Evolutionary conservation across 768 basidiomycete genomes (phyloP), one percentile per base, ranked within the genome.

Genomic region (Pleurotus djamor): DNA sequence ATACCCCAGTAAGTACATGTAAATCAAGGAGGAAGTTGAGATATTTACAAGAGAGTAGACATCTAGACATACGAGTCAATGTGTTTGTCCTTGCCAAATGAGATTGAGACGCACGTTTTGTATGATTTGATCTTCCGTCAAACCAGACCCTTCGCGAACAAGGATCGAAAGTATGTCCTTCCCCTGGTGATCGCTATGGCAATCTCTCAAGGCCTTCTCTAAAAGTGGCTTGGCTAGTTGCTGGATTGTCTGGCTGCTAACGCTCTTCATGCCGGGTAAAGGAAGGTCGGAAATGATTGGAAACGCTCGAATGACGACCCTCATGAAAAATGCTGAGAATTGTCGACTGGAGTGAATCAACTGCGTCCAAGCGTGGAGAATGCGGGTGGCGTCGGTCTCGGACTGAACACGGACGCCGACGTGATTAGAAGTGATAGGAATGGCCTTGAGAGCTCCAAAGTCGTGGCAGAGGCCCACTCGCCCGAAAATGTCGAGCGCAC

Each of bases 391-490:
- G 14, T 71, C 69, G n/a, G 62, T 59, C 52, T 37, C 32, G 10
- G 36, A 12, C 34, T 28, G 8, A 4, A 52, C 14, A n/a, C 14
- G 9, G 9, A 48, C 47, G 10, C 34, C 10, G 7, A 35, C 35
- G 35, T 55, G 54, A 14, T 44, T 33, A 21, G 48, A 41, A 9
- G 50, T 48, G 17, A 61, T 58, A 45, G 64, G 54, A 12, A 55
- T 33, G 7, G 54, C 41, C 32, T 55, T 55, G 54, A 55, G 14
- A 34, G 65, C 66, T 7, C 59, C 58, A 63, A 79, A 79, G 63
- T 76, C 72, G 64, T 77, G 74, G 12, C 72, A 73, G 38, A 79
- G 77, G 0, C 67, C 77, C 52, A 78, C 74, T 44, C 70, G 68
- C 2, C 70, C 71, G 32, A 72, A 68, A 33, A 70, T 68, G 57